These are phyloP conservation scores for Ensete ventricosum DNA, from an alignment of 176 grass and related monocot species.

Conservation along the genomic window DNA sequence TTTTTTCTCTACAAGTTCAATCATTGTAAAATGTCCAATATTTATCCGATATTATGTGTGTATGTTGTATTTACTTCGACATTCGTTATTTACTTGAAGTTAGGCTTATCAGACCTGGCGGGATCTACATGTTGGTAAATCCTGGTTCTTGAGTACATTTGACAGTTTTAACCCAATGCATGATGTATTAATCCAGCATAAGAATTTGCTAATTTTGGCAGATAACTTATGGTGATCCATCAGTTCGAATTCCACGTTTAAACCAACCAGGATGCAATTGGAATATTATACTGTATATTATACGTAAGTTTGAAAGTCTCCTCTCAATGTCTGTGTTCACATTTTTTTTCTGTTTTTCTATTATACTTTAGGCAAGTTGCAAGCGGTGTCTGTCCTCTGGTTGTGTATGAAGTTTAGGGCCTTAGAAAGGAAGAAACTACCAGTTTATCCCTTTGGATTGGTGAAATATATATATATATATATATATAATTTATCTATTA, in stretches of 20 bases:
- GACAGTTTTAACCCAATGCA: not conserved
- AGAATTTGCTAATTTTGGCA: conserved; percentile 27
- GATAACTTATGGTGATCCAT: conserved; percentile 92
- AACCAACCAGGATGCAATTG: conserved; percentile 41
- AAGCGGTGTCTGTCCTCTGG: not conserved
- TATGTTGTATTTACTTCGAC: not conserved
- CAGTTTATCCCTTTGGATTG: no score
- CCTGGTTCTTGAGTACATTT: conserved; percentile 12
- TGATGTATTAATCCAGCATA: not conserved
- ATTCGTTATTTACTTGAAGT: conserved; percentile 4
- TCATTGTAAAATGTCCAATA: conserved; percentile 5
- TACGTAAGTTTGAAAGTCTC: conserved; percentile 33
- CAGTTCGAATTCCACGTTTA: conserved; percentile 52
- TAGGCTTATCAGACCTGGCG: conserved; percentile 64
- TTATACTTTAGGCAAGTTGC: not conserved
- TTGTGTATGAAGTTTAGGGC: no score
- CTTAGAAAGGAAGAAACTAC: no score
- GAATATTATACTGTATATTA: conserved; percentile 46
- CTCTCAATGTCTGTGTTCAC: not conserved
- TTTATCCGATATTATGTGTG: not conserved
- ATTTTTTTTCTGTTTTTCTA: not conserved
- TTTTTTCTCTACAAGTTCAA: conserved; percentile 13
- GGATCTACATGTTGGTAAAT: conserved; percentile 76
- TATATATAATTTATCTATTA: no score
- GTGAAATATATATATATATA: no score